A percentile compares a stretch with the other conserved stretches of the same genome.
Evolutionary conservation across 345 rosid genomes (phyloP).

Genomic region (Euphorbia pulcherrima): DNA sequence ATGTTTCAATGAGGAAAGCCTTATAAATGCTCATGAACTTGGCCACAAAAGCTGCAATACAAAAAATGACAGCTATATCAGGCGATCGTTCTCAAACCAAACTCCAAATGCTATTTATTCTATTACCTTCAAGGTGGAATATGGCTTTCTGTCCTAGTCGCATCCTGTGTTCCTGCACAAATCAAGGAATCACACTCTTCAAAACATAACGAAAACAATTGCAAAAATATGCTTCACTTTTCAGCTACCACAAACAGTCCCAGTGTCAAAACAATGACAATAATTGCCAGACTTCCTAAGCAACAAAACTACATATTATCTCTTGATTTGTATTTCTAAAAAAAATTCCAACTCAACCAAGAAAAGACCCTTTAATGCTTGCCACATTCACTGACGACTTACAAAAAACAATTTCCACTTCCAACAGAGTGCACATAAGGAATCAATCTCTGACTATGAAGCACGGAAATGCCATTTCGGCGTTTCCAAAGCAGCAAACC

Average conservation of each 20-base stretch:
- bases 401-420: not conserved
- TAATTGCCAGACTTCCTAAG: not conserved
- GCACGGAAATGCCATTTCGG: too few species aligned
- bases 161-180: slow-evolving; percentile 81
- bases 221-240: not conserved
- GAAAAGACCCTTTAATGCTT: not conserved
- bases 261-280: not conserved
- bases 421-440: not conserved
- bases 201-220: not conserved
- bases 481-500: too few species aligned
- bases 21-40: slow-evolving; percentile 95
- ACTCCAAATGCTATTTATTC: too few species aligned
- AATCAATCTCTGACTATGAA: not conserved
- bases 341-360: not conserved
- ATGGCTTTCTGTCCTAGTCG: slow-evolving; percentile 83
- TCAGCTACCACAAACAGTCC: slow-evolving; percentile 3
- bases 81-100: not conserved
- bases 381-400: not conserved
- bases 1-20: slow-evolving; percentile 73
- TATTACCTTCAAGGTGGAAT: slow-evolving; percentile 84
- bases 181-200: slow-evolving; percentile 1
- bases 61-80: not conserved
- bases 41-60: slow-evolving; percentile 72
- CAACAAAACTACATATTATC: not conserved
- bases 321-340: not conserved